Evolutionary conservation across 805 yeast species (phyloP), one percentile per base, ranked within the genome.

Genomic region (Cyberlindnera suaveolens): DNA sequence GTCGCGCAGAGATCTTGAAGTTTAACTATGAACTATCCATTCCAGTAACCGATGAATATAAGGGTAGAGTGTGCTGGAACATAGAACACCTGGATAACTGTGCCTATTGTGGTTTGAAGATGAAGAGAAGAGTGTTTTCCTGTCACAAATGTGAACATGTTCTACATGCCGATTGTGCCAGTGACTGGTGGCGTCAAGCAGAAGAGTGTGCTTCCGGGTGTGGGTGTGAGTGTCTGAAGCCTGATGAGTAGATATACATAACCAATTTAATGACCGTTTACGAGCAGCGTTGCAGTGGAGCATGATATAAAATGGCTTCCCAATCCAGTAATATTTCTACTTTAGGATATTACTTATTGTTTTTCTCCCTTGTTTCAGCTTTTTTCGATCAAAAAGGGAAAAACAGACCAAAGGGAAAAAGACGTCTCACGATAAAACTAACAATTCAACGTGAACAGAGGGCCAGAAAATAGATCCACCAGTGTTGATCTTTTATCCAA

Each of bases 201-300:
- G 50, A 50, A 0, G 85, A 82, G 53, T 87, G 96, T 62, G 81
- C 95, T 0, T 74, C 85, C 37, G 96, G 96, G 0, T 88, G 96
- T 67, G 95, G 95, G 0, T 88, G 96, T 54, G 49, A 56, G 5
- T 87, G 96, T 63, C 58, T 77, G 10, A 68, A 65, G 16, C 15
- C 8, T 14, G 16, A 31, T 14, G 33, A 31, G 16, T 23, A 23
- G 27, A 23, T 23, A 23, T 23, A 23, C 11, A 9, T 23, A 23
- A 23, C 10, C 13, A 23, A 23, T 23, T 23, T 23, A 23, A 23
- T 23, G 27, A 23, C 27, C 27, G 11, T 23, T 23, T 23, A 23
- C 11, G 27, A 23, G 4, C 27, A 23, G 27, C 11, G 27, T 23
- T 23, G 27, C 27, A 23, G 27, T 23, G 27, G 6, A 23, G 27